phyloP scores from a whole-genome alignment of 441 rosid species.

The Adansonia gregorii region DNA sequence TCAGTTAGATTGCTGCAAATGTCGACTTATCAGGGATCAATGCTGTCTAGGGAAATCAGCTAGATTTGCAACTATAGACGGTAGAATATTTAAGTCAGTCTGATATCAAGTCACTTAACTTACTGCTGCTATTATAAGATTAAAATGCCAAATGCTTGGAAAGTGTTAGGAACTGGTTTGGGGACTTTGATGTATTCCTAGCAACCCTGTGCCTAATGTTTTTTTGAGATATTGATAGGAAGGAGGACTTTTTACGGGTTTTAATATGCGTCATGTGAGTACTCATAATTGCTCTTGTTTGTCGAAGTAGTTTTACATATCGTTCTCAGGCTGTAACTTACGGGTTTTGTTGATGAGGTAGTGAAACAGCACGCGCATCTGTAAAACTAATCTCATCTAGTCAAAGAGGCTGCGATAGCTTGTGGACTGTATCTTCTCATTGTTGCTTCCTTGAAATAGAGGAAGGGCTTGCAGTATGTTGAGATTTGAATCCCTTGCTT shows the following conservation, averaged over 20 bases:
- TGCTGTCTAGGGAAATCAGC: slow-evolving; percentile 2
- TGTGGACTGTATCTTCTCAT: no score
- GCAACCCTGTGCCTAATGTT: background rate
- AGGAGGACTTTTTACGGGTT: background rate
- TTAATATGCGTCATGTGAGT: background rate
- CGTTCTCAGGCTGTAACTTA: background rate
- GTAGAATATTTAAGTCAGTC: background rate
- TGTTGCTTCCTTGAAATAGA: no score
- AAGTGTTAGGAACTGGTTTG: slow-evolving; percentile 1
- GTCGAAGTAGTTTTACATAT: background rate
- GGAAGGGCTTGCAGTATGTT: no score
- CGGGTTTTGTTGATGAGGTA: no score
- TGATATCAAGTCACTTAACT: background rate
- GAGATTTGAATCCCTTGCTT: no score
- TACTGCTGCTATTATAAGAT: background rate
- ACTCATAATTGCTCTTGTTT: background rate
- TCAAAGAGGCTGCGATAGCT: no score
- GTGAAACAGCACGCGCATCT: no score
- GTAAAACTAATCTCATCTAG: no score
- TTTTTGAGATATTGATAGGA: background rate
- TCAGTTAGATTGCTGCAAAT: background rate
- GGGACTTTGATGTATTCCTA: background rate
- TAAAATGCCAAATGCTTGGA: background rate
- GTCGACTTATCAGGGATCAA: background rate
- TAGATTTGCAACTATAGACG: background rate